Base-by-base conservation (phyloP, 192 early-diverging fungal species). In the Radiomyces spectabilis region DNA sequence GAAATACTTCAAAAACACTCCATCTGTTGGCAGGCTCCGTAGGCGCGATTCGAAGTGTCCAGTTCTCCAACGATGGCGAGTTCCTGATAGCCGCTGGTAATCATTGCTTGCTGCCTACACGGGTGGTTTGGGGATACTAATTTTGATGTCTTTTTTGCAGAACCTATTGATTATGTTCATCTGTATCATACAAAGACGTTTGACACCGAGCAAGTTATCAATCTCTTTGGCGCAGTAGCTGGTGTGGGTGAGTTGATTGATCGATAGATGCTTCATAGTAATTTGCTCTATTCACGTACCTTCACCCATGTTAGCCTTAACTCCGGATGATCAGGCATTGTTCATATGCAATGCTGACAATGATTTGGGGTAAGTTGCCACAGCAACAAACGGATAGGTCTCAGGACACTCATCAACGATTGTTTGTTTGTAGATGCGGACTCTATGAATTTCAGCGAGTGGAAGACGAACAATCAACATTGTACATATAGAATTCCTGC, bases 221-320 rank as follows among this genome's bases (percentile, higher is more conserved):
- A 87, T 57, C 77, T 87, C 49, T 85, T 85, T 72, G 85, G 85
- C 5, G 83, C 85, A 41, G 79, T 87, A 49, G 62, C 82, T 1
- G 85, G 85, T 5, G 68, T 83, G 15, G 35, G 60, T 41, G 48
- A 62, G 45, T 51, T 19, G 27, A 7, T 27, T 2, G 1, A 37
- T 1, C 19, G 7, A n/a, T 31, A 26, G n/a, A n/a, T n/a, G n/a
- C n/a, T n/a, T n/a, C n/a, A n/a, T n/a, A n/a, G n/a, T n/a, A n/a
- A n/a, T n/a, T n/a, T n/a, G n/a, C n/a, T n/a, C n/a, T n/a, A n/a
- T n/a, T n/a, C n/a, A n/a, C n/a, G 24, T 48, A 22, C 21, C 7
- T 38, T 56, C 12, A 3, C 26, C 8, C 19, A 21, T 21, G 7
- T 19, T 60, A 41, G 60, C 30, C 5, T 76, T 85, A 35, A 74